phyloP scores from a whole-genome alignment of 2,329 filamentous ascomycete species.

The Magnaporthiopsis rhizophila region DNA sequence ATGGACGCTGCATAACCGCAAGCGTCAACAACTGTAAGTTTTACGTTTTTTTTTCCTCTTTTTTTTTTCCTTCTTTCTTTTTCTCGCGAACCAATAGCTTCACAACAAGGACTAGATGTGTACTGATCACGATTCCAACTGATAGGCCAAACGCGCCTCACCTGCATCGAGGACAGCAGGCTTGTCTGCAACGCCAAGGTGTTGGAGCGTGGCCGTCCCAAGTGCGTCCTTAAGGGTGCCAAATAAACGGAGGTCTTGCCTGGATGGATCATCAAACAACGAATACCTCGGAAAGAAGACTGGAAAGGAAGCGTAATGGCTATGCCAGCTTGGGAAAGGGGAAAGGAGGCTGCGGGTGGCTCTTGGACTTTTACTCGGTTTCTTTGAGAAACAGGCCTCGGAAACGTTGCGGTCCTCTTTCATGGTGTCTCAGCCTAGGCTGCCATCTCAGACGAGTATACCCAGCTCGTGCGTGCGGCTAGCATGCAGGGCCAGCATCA shows the following conservation, averaged over 20 bases:
- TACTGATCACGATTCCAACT: neutral
- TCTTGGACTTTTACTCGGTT: neutral
- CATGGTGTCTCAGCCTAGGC: neutral
- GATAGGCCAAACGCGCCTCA: conserved; percentile 17
- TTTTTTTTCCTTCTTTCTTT: no score
- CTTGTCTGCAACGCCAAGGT: conserved; percentile 20
- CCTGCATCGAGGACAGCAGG: conserved; percentile 21
- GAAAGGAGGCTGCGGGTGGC: neutral
- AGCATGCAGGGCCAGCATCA: neutral
- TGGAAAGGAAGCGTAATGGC: neutral
- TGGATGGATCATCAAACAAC: neutral
- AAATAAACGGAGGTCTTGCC: neutral
- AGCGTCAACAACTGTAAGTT: conserved; percentile 26
- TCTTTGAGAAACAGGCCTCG: neutral
- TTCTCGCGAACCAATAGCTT: neutral
- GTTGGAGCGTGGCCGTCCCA: conserved; percentile 20
- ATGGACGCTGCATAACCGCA: conserved; percentile 26
- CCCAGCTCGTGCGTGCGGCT: neutral
- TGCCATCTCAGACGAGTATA: neutral
- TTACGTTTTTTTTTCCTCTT: no score
- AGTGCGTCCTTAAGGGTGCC: neutral
- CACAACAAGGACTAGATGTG: no score
- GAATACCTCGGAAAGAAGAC: neutral
- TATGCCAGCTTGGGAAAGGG: neutral
- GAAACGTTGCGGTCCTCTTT: neutral